A percentile compares a stretch with the other conserved stretches of the same genome.
Conservation (phyloP, 2,329 filamentous ascomycete genomes). For the Curvularia spicifera region DNA sequence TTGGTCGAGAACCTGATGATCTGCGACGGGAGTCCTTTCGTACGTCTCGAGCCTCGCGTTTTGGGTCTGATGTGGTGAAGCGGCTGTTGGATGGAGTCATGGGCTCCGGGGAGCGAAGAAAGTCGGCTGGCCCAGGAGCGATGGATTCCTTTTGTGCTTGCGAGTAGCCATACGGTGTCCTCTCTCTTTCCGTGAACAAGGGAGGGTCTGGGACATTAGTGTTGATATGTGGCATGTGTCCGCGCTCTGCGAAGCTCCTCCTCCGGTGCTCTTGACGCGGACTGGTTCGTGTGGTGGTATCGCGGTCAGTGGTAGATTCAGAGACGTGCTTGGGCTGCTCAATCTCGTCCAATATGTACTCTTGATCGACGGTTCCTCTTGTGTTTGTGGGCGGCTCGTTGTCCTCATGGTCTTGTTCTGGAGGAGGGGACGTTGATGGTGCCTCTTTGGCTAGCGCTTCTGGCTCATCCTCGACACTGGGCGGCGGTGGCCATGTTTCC, state of each 20-base stretch:
- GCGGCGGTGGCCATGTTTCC: constrained; percentile 62
- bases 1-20: constrained; percentile 38
- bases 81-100: constrained; percentile 49
- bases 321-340: constrained; percentile 60
- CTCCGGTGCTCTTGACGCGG: constrained; percentile 28
- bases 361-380: constrained; percentile 71
- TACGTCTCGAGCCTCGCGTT: constrained; percentile 19
- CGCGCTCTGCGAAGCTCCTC: constrained; percentile 45
- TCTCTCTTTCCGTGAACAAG: constrained; percentile 50
- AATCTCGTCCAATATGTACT: constrained; percentile 70
- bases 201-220: constrained; percentile 49
- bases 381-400: constrained; percentile 65
- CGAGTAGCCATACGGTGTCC: constrained; percentile 56
- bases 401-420: constrained; percentile 42
- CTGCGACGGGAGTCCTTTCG: constrained; percentile 31
- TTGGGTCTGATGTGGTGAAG: constrained; percentile 36
- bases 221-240: constrained; percentile 43
- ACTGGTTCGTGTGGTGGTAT: constrained; percentile 6
- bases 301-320: constrained; percentile 32
- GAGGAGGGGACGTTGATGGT: constrained; percentile 43
- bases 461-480: constrained; percentile 73
- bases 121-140: constrained; percentile 49
- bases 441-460: constrained; percentile 68
- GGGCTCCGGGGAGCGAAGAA: constrained; percentile 57
- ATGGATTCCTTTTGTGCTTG: constrained; percentile 44